Conservation (phyloP, 768 basidiomycete species). For the Rhodotorula graminis region DNA sequence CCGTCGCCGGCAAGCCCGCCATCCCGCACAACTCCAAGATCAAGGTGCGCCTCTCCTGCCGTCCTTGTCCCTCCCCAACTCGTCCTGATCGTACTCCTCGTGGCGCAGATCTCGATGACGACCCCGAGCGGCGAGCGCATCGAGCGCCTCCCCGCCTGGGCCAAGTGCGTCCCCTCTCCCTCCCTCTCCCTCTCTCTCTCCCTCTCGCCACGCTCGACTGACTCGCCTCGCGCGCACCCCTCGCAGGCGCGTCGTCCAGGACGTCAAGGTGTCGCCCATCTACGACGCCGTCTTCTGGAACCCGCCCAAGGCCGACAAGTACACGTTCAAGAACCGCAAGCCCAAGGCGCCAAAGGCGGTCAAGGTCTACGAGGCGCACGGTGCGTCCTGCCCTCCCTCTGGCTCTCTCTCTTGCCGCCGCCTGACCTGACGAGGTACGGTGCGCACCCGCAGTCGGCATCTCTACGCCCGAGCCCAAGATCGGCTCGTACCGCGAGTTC, state of each 20-base stretch:
- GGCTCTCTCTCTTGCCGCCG: too few relatives aligned
- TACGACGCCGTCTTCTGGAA: constrained; percentile 99
- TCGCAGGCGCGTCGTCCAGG: constrained; percentile 77
- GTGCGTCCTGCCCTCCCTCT: constrained; percentile 44
- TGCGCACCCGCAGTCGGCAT: constrained; percentile 64
- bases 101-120: constrained; percentile 90
- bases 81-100: too few relatives aligned
- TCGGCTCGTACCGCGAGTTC: constrained; percentile 96
- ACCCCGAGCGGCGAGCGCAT: constrained; percentile 70
- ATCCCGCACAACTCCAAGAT: constrained; percentile 94
- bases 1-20: constrained; percentile 65
- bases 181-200: neutral
- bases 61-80: too few relatives aligned
- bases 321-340: constrained; percentile 66
- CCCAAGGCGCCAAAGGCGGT: constrained; percentile 63
- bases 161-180: constrained; percentile 49
- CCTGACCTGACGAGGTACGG: neutral
- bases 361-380: constrained; percentile 92
- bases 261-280: constrained; percentile 76
- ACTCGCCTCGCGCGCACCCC: neutral
- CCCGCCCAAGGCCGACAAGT: constrained; percentile 59
- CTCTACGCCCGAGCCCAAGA: constrained; percentile 75
- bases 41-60: constrained; percentile 58
- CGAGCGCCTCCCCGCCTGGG: constrained; percentile 92
- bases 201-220: neutral